Conservation (phyloP, 352 stramenopile genomes). For the Phytopythium cucurbitacearum region DNA sequence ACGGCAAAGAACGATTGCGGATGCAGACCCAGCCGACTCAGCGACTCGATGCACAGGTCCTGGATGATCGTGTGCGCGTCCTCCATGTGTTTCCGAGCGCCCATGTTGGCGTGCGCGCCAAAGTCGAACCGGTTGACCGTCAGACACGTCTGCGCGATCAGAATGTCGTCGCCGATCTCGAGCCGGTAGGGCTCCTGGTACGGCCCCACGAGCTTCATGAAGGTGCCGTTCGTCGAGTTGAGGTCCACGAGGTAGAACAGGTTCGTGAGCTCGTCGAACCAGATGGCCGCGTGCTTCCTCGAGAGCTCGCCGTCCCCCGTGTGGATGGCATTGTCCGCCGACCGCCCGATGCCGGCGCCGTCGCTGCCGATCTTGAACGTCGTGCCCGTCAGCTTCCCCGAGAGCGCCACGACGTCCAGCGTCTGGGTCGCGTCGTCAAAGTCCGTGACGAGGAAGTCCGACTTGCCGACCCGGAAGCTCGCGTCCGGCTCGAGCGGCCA, state of each 20-base stretch:
- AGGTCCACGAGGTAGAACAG: constrained; percentile 85
- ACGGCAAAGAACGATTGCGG: constrained; percentile 94
- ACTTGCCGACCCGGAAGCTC: constrained; percentile 78
- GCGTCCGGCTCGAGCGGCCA: constrained; percentile 62
- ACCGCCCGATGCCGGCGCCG: constrained; percentile 84
- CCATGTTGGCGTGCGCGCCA: constrained; percentile 93
- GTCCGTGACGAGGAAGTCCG: constrained; percentile 65
- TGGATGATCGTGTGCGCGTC: constrained; percentile 95
- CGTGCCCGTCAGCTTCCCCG: constrained; percentile 57
- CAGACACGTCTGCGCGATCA: constrained; percentile 95
- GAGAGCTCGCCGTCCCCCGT: constrained; percentile 94
- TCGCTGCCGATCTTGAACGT: constrained; percentile 83
- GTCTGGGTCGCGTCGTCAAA: constrained; percentile 51
- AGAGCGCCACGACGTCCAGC: constrained; percentile 50
- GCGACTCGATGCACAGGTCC: constrained; percentile 59
- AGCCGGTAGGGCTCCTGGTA: constrained; percentile 92
- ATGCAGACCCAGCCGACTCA: constrained; percentile 53
- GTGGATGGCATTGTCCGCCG: constrained; percentile 90
- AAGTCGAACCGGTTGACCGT: constrained; percentile 97
- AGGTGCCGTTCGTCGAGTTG: constrained; percentile 91
- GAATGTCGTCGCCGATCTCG: constrained; percentile 93
- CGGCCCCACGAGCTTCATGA: constrained; percentile 94
- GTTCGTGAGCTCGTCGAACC: constrained; percentile 83
- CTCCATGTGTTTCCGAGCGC: constrained; percentile 94
- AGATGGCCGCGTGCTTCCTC: constrained; percentile 91